Percentiles rank a stretch among this genome's conserved stretches.
Evolutionary conservation across 2,329 filamentous ascomycete species (phyloP).

Genomic region (Aspergillus thermomutatus): DNA sequence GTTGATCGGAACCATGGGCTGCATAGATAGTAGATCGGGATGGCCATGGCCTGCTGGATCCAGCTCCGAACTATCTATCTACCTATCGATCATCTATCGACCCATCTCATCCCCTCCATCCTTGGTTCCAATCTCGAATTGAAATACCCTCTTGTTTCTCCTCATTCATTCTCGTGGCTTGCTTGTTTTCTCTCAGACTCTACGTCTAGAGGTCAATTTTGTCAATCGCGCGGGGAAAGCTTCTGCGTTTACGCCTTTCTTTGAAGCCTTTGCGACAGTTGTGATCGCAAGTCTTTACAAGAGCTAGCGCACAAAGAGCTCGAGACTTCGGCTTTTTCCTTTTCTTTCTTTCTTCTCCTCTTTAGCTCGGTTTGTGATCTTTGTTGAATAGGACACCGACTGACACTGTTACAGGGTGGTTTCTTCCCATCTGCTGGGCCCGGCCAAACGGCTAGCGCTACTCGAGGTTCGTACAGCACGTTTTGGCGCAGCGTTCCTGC

Average conservation of each 20-base stretch:
- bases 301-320: constrained; percentile 2
- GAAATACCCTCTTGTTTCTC: constrained; percentile 25
- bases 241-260: constrained; percentile 7
- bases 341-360: constrained; percentile 8
- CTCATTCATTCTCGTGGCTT: constrained; percentile 12
- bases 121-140: constrained; percentile 22
- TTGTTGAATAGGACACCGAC: constrained; percentile 45
- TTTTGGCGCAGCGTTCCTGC: constrained; percentile 6
- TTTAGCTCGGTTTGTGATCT: constrained; percentile 18
- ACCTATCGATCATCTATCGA: constrained; percentile 23
- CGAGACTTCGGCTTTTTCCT: background rate
- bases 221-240: background rate
- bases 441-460: constrained; percentile 74
- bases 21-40: constrained; percentile 27
- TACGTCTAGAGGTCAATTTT: constrained; percentile 4
- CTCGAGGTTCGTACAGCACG: constrained; percentile 60
- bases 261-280: background rate
- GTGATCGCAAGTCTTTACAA: constrained; percentile 2
- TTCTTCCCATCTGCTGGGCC: constrained; percentile 29
- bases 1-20: constrained; percentile 37
- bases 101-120: constrained; percentile 16
- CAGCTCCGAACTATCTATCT: constrained; percentile 20
- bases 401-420: constrained; percentile 59
- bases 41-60: constrained; percentile 11
- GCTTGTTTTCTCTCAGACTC: constrained; percentile 1